Evolutionary conservation across 1,284 basidiomycete species (phyloP).

Genomic region (Apiotrichum veenhuisii): DNA sequence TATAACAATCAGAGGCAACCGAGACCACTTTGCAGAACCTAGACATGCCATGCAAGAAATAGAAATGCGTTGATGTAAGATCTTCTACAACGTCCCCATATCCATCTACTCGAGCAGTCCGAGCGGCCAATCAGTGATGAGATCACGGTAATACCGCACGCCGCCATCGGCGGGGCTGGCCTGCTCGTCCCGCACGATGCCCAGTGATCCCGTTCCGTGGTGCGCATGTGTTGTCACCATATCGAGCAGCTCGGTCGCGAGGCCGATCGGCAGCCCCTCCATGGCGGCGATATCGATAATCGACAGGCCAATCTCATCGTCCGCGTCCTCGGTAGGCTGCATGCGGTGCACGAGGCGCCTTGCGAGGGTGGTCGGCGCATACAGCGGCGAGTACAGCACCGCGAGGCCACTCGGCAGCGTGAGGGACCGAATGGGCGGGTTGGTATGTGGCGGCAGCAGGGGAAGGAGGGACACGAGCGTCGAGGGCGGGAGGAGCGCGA

Average conservation of each 20-base stretch:
- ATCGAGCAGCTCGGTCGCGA: slow-evolving; percentile 69
- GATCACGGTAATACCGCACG: slow-evolving; percentile 65
- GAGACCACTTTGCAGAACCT: too few species aligned
- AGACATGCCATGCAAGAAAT: background rate
- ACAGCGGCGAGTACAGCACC: slow-evolving; percentile 79
- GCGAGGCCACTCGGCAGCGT: slow-evolving; percentile 68
- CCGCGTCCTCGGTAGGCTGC: slow-evolving; percentile 46
- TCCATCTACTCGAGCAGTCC: background rate
- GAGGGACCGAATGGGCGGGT: slow-evolving; percentile 64
- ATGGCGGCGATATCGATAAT: slow-evolving; percentile 61
- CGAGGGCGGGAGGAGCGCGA: slow-evolving; percentile 84
- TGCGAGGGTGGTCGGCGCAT: slow-evolving; percentile 62
- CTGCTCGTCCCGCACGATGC: slow-evolving; percentile 71
- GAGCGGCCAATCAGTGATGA: slow-evolving; percentile 56
- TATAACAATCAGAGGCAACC: background rate
- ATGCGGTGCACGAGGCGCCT: slow-evolving; percentile 61
- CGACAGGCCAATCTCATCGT: slow-evolving; percentile 35
- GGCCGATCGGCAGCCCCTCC: slow-evolving; percentile 65
- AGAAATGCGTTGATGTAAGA: background rate
- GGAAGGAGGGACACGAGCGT: slow-evolving; percentile 72
- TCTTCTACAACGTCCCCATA: background rate
- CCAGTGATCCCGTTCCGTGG: slow-evolving; percentile 24
- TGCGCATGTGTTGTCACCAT: slow-evolving; percentile 40
- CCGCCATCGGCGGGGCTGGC: slow-evolving; percentile 53
- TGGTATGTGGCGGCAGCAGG: slow-evolving; percentile 63